These are phyloP conservation scores for Fraxinus velutina DNA, from an alignment of 305 asterid genomes.

Conservation along the genomic window DNA sequence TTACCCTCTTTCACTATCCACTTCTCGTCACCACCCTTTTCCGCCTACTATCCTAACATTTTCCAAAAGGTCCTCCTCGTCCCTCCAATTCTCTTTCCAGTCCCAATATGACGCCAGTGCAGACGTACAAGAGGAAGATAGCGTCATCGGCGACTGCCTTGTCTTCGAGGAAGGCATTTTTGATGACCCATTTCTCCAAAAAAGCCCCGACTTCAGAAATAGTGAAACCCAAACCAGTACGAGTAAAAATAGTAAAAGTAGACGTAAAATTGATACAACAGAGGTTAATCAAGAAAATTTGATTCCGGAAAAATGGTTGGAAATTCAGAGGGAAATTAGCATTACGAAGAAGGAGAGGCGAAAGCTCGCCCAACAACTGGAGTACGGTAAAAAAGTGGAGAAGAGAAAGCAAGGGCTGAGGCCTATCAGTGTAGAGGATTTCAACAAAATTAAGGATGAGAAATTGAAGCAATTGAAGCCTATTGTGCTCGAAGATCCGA, in stretches of 20 bases:
- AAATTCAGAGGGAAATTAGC: conserved; percentile 57
- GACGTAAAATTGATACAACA: not conserved
- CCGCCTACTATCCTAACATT: conserved; percentile 11
- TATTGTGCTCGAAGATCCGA: conserved; percentile 63
- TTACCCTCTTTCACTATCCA: conserved; percentile 13
- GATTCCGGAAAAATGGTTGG: conserved; percentile 77
- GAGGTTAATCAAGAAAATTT: conserved; percentile 57
- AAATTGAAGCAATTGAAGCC: conserved; percentile 68
- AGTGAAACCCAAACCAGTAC: conserved; percentile 11
- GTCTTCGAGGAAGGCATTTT: conserved; percentile 83
- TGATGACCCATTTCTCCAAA: conserved; percentile 60
- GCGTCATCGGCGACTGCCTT: conserved; percentile 72
- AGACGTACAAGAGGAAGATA: conserved; percentile 45
- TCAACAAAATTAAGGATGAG: conserved; percentile 46
- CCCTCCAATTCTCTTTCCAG: conserved; percentile 30
- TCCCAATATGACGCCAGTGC: conserved; percentile 24
- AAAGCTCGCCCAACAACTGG: conserved; percentile 53
- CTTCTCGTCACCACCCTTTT: conserved; percentile 24
- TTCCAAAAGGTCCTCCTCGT: conserved; percentile 3
- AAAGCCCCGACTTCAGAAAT: not conserved
- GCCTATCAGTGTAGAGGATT: conserved; percentile 51
- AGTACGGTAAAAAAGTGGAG: conserved; percentile 60
- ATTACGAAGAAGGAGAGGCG: conserved; percentile 85
- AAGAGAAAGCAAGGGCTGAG: conserved; percentile 50
- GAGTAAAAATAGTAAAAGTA: conserved; percentile 11